Evolutionary conservation across 2,329 filamentous ascomycete genomes (phyloP).

Genomic region (Penicillium brasilianum): DNA sequence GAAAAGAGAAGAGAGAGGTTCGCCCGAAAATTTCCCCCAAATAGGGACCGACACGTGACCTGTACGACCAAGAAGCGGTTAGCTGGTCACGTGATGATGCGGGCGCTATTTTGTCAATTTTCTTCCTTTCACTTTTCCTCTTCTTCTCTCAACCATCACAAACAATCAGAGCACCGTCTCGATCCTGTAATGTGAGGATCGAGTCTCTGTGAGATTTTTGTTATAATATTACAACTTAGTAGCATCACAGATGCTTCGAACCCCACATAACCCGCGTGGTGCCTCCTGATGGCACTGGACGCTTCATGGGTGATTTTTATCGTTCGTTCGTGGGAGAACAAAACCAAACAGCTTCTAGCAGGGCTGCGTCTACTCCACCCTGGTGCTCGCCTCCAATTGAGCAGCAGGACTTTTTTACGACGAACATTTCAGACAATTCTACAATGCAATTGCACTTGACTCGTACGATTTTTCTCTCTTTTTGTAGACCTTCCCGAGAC

Average conservation of each 20-base stretch:
- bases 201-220: not conserved
- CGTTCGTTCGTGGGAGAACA: slow-evolving; percentile 54
- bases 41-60: slow-evolving; percentile 24
- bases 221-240: not conserved
- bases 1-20: slow-evolving; percentile 21
- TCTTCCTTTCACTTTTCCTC: slow-evolving; percentile 6
- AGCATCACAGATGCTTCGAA: slow-evolving; percentile 6
- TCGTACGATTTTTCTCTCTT: not conserved
- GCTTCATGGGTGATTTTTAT: slow-evolving; percentile 48
- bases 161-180: not conserved
- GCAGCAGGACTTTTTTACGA: slow-evolving; percentile 54
- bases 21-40: slow-evolving; percentile 21
- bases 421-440: slow-evolving; percentile 42
- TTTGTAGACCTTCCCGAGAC: not conserved
- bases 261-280: slow-evolving; percentile 36
- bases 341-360: slow-evolving; percentile 56
- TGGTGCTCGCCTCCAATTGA: slow-evolving; percentile 47
- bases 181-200: slow-evolving; percentile 27
- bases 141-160: not conserved
- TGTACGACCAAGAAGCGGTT: not conserved
- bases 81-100: slow-evolving; percentile 20
- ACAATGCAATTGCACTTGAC: not conserved
- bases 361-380: slow-evolving; percentile 57
- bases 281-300: slow-evolving; percentile 35
- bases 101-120: slow-evolving; percentile 8